Base-by-base conservation (phyloP, 2,329 filamentous ascomycete genomes). In the Pleochaeta shiraiana region DNA sequence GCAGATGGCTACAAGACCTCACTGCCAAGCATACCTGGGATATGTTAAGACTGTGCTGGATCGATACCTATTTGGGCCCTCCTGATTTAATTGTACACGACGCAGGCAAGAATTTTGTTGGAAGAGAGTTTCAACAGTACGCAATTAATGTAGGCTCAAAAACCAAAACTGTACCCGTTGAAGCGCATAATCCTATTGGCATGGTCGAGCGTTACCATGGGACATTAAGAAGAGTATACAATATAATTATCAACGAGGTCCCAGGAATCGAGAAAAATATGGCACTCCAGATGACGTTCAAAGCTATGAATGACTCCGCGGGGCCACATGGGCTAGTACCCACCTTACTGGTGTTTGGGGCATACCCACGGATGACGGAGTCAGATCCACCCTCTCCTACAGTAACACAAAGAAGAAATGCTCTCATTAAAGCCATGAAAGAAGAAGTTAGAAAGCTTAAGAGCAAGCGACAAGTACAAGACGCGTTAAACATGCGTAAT, bases 301-400 rank as follows among this genome's bases (percentile, higher is more conserved):
- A 67, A 53, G 66, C 63, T 14, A 26, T 67, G 16, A 67, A 67
- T 34, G 39, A 67, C 63, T 62, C 45, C 7, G 63, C 31, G 12
- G 59, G 63, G 4, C 65, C 37, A 19, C 39, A 65, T 31, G 37
- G 65, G 5, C n/a, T 66, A n/a, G 62, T 66, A 5, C 64, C 47
- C 57, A 67, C 55, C 0, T 34, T 66, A 7, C 34, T 67, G 28
- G 64, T 66, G n/a, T 67, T 64, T 59, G 37, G 64, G 1, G 63
- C 60, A 1, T 67, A 66, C 26, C 64, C n/a, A n/a, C n/a, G n/a
- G n/a, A n/a, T n/a, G n/a, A n/a, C n/a, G n/a, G n/a, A n/a, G n/a
- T n/a, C n/a, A n/a, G n/a, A n/a, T n/a, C n/a, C n/a, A n/a, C n/a
- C n/a, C n/a, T n/a, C n/a, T n/a, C n/a, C n/a, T n/a, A n/a, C n/a